Conservation (phyloP, 129 eudicot species). For the Gnaphalium uliginosum region DNA sequence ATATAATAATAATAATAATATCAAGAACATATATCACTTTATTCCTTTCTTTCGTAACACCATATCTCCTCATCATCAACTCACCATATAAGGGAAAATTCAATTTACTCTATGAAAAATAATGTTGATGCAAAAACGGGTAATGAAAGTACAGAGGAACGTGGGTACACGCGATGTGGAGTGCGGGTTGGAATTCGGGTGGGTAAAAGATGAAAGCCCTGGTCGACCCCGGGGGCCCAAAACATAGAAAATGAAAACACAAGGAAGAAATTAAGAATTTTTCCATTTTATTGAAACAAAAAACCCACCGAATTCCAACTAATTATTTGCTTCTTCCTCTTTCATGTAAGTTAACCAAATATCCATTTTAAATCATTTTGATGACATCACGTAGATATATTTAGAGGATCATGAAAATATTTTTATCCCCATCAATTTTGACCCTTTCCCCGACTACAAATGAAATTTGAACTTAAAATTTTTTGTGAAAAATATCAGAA, state of each 20-base stretch:
- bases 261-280: not conserved
- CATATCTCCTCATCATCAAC: too few relatives aligned
- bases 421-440: too few relatives aligned
- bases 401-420: not conserved
- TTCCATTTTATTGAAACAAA: constrained; percentile 28
- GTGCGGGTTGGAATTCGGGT: not conserved
- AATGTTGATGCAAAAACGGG: too few relatives aligned
- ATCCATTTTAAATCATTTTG: not conserved
- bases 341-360: constrained; percentile 10
- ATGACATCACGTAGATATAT: not conserved
- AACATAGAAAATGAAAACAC: constrained; percentile 9
- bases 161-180: constrained; percentile 5
- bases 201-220: not conserved
- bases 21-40: too few relatives aligned
- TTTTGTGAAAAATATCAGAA: too few relatives aligned
- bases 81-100: too few relatives aligned
- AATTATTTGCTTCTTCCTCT: constrained; percentile 15
- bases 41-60: too few relatives aligned
- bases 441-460: too few relatives aligned
- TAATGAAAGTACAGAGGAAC: constrained; percentile 1
- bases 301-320: constrained; percentile 21
- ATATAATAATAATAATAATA: too few relatives aligned
- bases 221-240: too few relatives aligned
- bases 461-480: too few relatives aligned
- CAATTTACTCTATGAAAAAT: too few relatives aligned